phyloP scores from a whole-genome alignment of 2,329 filamentous ascomycete species.

The Cytospora leucostoma region DNA sequence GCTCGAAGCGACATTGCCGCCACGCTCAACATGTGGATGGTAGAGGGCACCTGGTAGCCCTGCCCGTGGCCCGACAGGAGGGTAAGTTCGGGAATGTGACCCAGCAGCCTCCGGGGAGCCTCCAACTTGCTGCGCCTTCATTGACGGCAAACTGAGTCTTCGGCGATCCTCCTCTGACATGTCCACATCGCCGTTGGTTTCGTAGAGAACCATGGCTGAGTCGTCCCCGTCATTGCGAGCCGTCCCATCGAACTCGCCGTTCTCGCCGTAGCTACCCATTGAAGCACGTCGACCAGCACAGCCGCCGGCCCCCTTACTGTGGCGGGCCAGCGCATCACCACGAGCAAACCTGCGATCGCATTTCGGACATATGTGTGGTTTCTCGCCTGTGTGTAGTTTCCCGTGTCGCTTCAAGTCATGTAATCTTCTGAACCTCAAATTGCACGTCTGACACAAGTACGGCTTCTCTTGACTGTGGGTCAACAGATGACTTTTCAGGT shows the following conservation, averaged over 20 bases:
- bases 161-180: constrained; percentile 61
- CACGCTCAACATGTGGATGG: constrained; percentile 61
- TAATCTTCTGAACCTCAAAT: constrained; percentile 86
- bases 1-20: constrained; percentile 53
- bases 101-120: constrained; percentile 53
- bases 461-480: constrained; percentile 99
- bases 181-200: constrained; percentile 61
- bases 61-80: constrained; percentile 61
- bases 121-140: constrained; percentile 70
- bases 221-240: constrained; percentile 55
- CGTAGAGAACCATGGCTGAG: constrained; percentile 59
- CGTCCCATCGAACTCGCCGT: constrained; percentile 68
- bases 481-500: constrained; percentile 93
- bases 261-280: constrained; percentile 77
- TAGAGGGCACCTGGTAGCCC: constrained; percentile 57
- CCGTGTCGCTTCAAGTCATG: constrained; percentile 96
- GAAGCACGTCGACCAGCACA: constrained; percentile 90
- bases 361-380: constrained; percentile 91
- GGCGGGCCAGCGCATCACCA: constrained; percentile 89
- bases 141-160: constrained; percentile 71
- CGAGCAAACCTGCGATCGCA: constrained; percentile 94
- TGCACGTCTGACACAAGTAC: constrained; percentile 89
- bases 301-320: constrained; percentile 93
- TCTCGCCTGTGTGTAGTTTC: constrained; percentile 94
- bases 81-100: constrained; percentile 76